Evolutionary conservation across 805 yeast species (phyloP).

Genomic region (Alloascoidea hylecoeti): DNA sequence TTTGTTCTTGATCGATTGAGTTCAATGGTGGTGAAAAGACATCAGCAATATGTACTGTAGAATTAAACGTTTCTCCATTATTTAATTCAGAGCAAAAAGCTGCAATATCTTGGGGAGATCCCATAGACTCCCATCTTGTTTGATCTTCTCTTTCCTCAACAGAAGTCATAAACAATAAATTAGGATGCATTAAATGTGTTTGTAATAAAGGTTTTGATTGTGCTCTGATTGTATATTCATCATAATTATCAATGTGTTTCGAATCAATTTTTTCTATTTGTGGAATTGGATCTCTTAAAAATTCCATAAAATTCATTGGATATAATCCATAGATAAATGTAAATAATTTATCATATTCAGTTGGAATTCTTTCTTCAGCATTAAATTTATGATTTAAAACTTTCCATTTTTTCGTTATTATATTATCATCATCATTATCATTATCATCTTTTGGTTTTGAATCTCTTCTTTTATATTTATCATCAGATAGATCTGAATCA

Average conservation of each 20-base stretch:
- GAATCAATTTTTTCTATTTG: conserved; percentile 15
- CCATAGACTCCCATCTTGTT: conserved; percentile 16
- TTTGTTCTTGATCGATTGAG: no score
- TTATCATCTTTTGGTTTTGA: conserved; percentile 2
- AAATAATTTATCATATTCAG: conserved; percentile 17
- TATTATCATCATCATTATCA: conserved; percentile 1
- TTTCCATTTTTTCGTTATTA: conserved; percentile 2
- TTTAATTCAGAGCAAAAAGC: conserved; percentile 16
- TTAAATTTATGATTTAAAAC: background rate
- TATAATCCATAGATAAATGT: conserved; percentile 42
- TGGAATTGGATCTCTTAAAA: conserved; percentile 25
- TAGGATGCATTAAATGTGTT: conserved; percentile 33
- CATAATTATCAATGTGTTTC: conserved; percentile 16
- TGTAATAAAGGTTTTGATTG: conserved; percentile 16
- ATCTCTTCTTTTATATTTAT: conserved; percentile 4
- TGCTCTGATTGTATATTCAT: conserved; percentile 18
- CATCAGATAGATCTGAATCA: conserved; percentile 6
- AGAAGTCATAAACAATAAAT: conserved; percentile 21
- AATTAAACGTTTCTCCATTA: conserved; percentile 8
- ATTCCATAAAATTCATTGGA: conserved; percentile 32
- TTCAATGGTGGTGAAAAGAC: no score
- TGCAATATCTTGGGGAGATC: conserved; percentile 21
- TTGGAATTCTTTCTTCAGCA: background rate
- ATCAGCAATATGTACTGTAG: no score
- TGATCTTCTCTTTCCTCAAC: conserved; percentile 19